These are phyloP conservation scores for Tricholomella constricta DNA, from an alignment of 768 basidiomycete species.

Conservation along the genomic window DNA sequence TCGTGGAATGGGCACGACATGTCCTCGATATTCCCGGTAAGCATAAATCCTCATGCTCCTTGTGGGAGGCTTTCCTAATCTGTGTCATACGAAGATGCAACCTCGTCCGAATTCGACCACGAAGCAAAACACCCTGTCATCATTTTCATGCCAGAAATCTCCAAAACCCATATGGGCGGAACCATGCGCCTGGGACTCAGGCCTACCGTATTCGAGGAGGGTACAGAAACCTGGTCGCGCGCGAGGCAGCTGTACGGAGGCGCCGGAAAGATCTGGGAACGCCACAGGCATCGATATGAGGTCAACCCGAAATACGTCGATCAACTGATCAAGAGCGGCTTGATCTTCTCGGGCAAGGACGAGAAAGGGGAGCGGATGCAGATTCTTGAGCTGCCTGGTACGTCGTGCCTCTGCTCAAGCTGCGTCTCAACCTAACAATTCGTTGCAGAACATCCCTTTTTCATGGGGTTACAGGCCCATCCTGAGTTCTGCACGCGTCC, in stretches of 20 bases:
- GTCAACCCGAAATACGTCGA: slow-evolving; percentile 90
- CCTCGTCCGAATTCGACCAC: slow-evolving; percentile 78
- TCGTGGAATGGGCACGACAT: slow-evolving; percentile 91
- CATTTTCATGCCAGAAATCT: slow-evolving; percentile 99
- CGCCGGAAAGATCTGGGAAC: slow-evolving; percentile 84
- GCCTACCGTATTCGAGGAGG: slow-evolving; percentile 86
- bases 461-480: slow-evolving; percentile 92
- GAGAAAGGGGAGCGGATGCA: slow-evolving; percentile 98
- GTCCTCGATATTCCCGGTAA: slow-evolving; percentile 71
- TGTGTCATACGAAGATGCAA: slow-evolving; percentile 63
- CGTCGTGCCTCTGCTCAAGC: slow-evolving; percentile 27
- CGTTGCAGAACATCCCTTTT: slow-evolving; percentile 84
- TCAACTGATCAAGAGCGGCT: slow-evolving; percentile 64
- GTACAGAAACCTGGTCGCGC: slow-evolving; percentile 70
- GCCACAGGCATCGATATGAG: slow-evolving; percentile 94
- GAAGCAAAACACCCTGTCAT: slow-evolving; percentile 70
- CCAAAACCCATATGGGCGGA: slow-evolving; percentile 96
- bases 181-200: slow-evolving; percentile 99
- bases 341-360: slow-evolving; percentile 79
- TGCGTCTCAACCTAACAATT: not conserved
- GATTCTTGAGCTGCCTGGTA: slow-evolving; percentile 83
- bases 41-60: slow-evolving; percentile 14
- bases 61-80: not conserved
- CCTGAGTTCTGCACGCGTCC: slow-evolving; percentile 99
- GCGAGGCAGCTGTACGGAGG: slow-evolving; percentile 83